Evolutionary conservation across 2,329 filamentous ascomycete genomes (phyloP).

Genomic region (Graphiopsis chlorocephala): DNA sequence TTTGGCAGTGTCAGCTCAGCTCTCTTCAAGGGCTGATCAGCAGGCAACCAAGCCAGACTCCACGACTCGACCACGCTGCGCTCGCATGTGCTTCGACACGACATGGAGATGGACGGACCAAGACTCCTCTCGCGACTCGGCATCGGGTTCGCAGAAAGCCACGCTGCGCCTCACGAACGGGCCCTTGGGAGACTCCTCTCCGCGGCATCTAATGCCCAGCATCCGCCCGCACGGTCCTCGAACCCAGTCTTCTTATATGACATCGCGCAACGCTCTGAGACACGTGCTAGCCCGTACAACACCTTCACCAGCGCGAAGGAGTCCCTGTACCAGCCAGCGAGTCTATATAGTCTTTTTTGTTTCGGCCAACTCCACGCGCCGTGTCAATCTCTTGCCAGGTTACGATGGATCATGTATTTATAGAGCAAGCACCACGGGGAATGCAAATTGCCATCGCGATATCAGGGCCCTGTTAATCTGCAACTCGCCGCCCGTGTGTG

Average conservation of each 20-base stretch:
- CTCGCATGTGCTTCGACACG: not conserved
- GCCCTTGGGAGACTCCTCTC: not conserved
- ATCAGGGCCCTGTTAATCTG: not conserved
- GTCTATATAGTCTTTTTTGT: not conserved
- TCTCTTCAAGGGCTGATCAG: not conserved
- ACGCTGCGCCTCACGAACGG: not conserved
- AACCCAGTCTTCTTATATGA: not conserved
- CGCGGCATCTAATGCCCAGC: not conserved
- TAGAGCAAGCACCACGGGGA: not conserved
- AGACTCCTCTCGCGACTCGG: not conserved
- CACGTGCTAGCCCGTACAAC: constrained; percentile 8
- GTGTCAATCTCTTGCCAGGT: not conserved
- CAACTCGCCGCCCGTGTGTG: constrained; percentile 1
- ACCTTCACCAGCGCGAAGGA: constrained; percentile 3
- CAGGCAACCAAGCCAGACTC: not conserved
- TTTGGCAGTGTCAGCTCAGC: not conserved
- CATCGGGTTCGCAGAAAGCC: not conserved
- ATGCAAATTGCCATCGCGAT: not conserved
- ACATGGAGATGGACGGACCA: not conserved
- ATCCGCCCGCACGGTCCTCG: not conserved
- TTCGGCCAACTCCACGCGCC: not conserved
- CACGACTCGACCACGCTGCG: not conserved
- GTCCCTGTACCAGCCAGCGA: not conserved
- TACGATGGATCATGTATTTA: not conserved
- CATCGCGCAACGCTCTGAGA: constrained; percentile 10